Evolutionary conservation across 2,329 filamentous ascomycete genomes (phyloP).

Genomic region (Talaromyces funiculosus): DNA sequence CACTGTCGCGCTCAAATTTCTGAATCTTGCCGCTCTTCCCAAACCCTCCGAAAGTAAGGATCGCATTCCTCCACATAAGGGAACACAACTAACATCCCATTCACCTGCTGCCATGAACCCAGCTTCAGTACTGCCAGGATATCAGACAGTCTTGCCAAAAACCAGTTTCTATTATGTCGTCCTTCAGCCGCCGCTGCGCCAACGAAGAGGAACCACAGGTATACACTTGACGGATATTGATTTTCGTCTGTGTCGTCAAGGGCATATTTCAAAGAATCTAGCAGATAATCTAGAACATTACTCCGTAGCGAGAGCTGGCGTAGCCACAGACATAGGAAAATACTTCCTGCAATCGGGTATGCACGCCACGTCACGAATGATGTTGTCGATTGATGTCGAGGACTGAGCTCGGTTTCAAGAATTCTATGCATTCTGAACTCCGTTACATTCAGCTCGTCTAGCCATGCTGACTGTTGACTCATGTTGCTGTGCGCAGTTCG

Average conservation of each 20-base stretch:
- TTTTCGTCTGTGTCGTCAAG: background rate
- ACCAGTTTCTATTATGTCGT: background rate
- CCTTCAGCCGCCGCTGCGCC: background rate
- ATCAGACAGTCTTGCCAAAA: background rate
- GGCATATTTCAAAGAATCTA: background rate
- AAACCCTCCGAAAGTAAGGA: background rate
- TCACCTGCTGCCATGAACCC: background rate
- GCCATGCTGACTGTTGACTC: background rate
- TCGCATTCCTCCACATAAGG: slow-evolving; percentile 6
- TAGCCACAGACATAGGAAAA: slow-evolving; percentile 3
- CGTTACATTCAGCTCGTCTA: background rate
- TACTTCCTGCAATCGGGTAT: slow-evolving; percentile 6
- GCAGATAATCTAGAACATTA: slow-evolving; percentile 1
- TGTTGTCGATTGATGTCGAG: background rate
- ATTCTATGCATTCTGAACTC: slow-evolving; percentile 1
- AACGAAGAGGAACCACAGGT: slow-evolving; percentile 3
- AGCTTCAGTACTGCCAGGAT: background rate
- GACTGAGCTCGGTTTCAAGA: background rate
- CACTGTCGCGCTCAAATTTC: background rate
- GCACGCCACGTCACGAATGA: background rate
- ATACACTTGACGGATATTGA: background rate
- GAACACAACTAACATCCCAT: background rate
- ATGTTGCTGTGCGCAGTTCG: background rate
- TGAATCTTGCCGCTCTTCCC: background rate
- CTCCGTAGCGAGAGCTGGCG: background rate